Evolutionary conservation across 768 basidiomycete genomes (phyloP).

Genomic region (Suillus plorans): DNA sequence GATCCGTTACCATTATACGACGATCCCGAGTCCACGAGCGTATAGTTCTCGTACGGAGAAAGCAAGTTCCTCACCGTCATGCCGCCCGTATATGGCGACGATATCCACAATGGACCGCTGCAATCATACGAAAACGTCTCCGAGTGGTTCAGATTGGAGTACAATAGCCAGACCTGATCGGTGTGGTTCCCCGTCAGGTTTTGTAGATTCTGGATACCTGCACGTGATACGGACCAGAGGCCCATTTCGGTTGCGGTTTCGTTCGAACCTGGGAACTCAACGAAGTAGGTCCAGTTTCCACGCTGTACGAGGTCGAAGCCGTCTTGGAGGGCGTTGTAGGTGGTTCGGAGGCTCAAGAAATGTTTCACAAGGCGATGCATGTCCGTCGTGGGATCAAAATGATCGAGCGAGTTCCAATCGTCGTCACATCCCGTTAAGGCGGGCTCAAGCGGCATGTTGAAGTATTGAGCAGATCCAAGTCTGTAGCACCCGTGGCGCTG

Average conservation of each 20-base stretch:
- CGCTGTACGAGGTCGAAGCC: constrained; percentile 82
- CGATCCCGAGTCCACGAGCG: constrained; percentile 61
- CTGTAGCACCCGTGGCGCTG: constrained; percentile 91
- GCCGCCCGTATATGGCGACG: constrained; percentile 70
- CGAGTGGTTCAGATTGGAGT: constrained; percentile 82
- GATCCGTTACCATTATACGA: constrained; percentile 58
- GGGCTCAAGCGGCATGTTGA: constrained; percentile 86
- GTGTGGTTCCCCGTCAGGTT: constrained; percentile 56
- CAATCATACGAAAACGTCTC: constrained; percentile 66
- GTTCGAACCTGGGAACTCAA: constrained; percentile 85
- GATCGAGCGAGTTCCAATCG: constrained; percentile 91
- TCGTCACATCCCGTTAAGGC: constrained; percentile 81
- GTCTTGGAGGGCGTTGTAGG: constrained; percentile 78
- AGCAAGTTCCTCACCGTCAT: constrained; percentile 71
- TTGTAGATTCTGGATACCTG: constrained; percentile 60
- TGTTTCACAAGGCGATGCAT: constrained; percentile 72
- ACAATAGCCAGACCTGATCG: constrained; percentile 81
- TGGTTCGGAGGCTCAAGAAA: constrained; percentile 65
- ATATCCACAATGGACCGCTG: constrained; percentile 62
- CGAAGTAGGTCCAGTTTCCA: constrained; percentile 82
- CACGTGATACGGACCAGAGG: constrained; percentile 77
- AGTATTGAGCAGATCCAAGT: constrained; percentile 90
- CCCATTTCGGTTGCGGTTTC: constrained; percentile 81
- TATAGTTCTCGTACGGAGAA: constrained; percentile 80
- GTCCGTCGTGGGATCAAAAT: constrained; percentile 89